Conservation (phyloP, 208 protist species). For the Leishmania turanica region DNA sequence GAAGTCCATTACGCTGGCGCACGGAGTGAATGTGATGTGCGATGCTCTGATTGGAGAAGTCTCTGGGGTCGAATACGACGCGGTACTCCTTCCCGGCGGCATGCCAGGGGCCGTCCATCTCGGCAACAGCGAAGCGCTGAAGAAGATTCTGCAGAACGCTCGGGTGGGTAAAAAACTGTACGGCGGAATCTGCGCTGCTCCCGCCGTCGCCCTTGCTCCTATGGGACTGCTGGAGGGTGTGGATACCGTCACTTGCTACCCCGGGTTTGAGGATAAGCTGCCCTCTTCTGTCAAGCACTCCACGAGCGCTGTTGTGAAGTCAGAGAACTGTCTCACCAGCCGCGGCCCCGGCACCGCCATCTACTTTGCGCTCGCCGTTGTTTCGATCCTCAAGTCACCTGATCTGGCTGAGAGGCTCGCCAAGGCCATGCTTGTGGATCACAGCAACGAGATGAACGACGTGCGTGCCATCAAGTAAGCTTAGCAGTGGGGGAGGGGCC, state of each 20-base stretch:
- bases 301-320: slow-evolving; percentile 67
- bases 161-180: slow-evolving; percentile 65
- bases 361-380: slow-evolving; percentile 80
- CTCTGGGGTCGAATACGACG: slow-evolving; percentile 65
- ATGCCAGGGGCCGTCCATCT: slow-evolving; percentile 75
- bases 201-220: slow-evolving; percentile 59
- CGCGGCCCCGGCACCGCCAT: slow-evolving; percentile 85
- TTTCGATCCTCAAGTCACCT: slow-evolving; percentile 58
- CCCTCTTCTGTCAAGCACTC: slow-evolving; percentile 60
- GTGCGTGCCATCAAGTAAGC: slow-evolving; percentile 25
- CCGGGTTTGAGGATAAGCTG: slow-evolving; percentile 71
- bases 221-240: slow-evolving; percentile 82
- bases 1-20: slow-evolving; percentile 59
- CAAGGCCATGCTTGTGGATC: slow-evolving; percentile 75
- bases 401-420: slow-evolving; percentile 67
- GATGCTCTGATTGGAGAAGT: slow-evolving; percentile 69
- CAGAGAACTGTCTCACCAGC: slow-evolving; percentile 86
- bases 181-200: slow-evolving; percentile 87
- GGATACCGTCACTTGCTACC: slow-evolving; percentile 78
- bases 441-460: slow-evolving; percentile 31
- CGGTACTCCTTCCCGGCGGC: slow-evolving; percentile 82
- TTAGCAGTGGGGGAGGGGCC: background rate
- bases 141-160: slow-evolving; percentile 73
- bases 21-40: slow-evolving; percentile 59
- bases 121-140: slow-evolving; percentile 57